Percentiles rank a stretch among this genome's conserved stretches.
Conservation (phyloP, 139 green algal genomes). For the Tetradesmus obliquus region DNA sequence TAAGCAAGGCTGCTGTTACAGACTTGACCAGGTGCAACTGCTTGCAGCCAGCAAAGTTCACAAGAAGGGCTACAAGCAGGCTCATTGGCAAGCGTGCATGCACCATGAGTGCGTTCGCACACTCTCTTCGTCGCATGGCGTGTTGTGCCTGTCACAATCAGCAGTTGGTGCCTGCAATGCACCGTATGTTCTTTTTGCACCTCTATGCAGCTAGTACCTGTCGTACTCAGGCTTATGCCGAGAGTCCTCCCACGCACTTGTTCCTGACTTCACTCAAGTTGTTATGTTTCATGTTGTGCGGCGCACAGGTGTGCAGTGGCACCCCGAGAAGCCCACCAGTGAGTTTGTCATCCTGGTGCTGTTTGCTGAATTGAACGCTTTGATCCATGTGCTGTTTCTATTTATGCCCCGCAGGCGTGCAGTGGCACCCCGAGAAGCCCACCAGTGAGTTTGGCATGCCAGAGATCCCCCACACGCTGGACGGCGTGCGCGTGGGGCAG, state of each 20-base stretch:
- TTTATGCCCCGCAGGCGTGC: slow-evolving; percentile 53
- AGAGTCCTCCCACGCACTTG: too few species aligned
- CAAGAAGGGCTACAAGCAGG: not conserved
- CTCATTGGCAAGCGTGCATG: too few species aligned
- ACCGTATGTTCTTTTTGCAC: not conserved
- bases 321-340: slow-evolving; percentile 87
- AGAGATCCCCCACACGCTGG: slow-evolving; percentile 79
- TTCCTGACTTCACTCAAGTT: too few species aligned
- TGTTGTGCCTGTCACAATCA: too few species aligned
- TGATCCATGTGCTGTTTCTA: too few species aligned
- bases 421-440: slow-evolving; percentile 93
- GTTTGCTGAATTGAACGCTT: too few species aligned
- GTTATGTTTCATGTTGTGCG: too few species aligned
- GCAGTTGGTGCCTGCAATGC: not conserved
- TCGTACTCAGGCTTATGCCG: not conserved
- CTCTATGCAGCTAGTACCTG: not conserved
- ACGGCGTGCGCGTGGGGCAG: slow-evolving; percentile 74
- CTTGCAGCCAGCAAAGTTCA: not conserved
- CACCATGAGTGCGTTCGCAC: too few species aligned
- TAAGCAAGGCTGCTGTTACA: not conserved
- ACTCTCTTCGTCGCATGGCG: too few species aligned
- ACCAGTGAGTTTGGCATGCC: slow-evolving; percentile 86
- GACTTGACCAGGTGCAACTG: not conserved
- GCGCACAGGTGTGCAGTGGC: slow-evolving; percentile 73
- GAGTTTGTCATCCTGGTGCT: slow-evolving; percentile 68